These are phyloP conservation scores for Ophiobolus disseminans DNA, from an alignment of 2,329 filamentous ascomycete genomes.

Conservation along the genomic window DNA sequence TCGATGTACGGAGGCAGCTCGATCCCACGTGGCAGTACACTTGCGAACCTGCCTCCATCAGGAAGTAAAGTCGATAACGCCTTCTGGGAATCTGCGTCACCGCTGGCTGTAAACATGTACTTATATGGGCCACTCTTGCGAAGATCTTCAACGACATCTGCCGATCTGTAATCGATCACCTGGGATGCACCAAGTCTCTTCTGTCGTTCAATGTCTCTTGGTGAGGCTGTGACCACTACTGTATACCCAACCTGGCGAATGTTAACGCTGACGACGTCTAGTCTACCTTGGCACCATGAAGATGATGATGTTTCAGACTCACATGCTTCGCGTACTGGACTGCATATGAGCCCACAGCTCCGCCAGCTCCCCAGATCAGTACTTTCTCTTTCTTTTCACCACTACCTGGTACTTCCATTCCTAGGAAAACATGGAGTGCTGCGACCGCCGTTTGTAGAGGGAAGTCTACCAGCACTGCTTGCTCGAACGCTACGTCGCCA, in stretches of 20 bases:
- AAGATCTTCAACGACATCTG: conserved; percentile 29
- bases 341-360: conserved; percentile 36
- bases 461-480: conserved; percentile 33
- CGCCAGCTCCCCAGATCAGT: conserved; percentile 37
- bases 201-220: conserved; percentile 30
- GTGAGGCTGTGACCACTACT: conserved; percentile 34
- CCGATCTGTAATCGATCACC: conserved; percentile 35
- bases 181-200: conserved; percentile 30
- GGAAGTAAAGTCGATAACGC: conserved; percentile 31
- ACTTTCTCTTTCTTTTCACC: conserved; percentile 30
- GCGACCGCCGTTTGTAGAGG: conserved; percentile 38
- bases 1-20: conserved; percentile 32
- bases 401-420: conserved; percentile 29
- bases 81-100: conserved; percentile 32
- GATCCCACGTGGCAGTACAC: conserved; percentile 27
- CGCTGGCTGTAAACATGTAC: conserved; percentile 36
- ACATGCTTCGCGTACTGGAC: conserved; percentile 35
- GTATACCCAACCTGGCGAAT: conserved; percentile 33
- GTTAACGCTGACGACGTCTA: conserved; percentile 12
- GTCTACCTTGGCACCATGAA: neutral
- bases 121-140: conserved; percentile 32
- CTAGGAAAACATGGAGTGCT: conserved; percentile 35
- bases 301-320: conserved; percentile 6
- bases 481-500: conserved; percentile 32
- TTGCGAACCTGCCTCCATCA: conserved; percentile 28